Conservation (phyloP, 2,329 filamentous ascomycete species). For the Aspergillus uvarum region DNA sequence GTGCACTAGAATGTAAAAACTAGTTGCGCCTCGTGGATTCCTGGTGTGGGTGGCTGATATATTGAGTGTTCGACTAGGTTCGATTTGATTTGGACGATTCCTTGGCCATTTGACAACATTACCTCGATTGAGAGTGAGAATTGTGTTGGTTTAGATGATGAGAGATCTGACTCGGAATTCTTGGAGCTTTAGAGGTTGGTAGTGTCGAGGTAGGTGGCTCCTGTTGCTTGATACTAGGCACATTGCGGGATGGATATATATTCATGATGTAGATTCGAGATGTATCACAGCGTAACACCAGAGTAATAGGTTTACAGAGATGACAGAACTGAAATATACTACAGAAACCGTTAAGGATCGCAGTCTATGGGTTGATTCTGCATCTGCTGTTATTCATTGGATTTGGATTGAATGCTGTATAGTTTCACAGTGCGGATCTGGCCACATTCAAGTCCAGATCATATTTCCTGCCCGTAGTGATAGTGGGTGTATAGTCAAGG, state of each 20-base stretch:
- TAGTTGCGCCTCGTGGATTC: background rate
- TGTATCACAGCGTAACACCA: too few species aligned
- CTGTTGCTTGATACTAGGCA: too few species aligned
- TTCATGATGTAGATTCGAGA: too few species aligned
- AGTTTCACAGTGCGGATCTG: too few species aligned
- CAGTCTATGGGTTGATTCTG: background rate
- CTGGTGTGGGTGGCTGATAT: background rate
- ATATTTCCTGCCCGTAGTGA: background rate
- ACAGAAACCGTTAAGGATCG: background rate
- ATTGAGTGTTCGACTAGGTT: slow-evolving; percentile 19
- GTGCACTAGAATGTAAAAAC: too few species aligned
- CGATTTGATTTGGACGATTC: slow-evolving; percentile 33
- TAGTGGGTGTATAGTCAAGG: too few species aligned
- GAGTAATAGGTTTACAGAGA: background rate
- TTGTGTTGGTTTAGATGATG: slow-evolving; percentile 27
- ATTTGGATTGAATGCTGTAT: too few species aligned
- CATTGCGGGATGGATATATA: background rate
- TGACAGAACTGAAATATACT: background rate
- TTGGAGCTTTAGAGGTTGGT: background rate
- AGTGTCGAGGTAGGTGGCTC: background rate
- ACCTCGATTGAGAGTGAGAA: slow-evolving; percentile 26
- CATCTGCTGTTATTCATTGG: background rate
- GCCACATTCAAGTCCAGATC: too few species aligned
- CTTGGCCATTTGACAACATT: slow-evolving; percentile 29
- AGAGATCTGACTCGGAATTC: background rate